These are phyloP conservation scores for Colletotrichum graminicola DNA, from an alignment of 2,329 filamentous ascomycete genomes.

Conservation along the genomic window DNA sequence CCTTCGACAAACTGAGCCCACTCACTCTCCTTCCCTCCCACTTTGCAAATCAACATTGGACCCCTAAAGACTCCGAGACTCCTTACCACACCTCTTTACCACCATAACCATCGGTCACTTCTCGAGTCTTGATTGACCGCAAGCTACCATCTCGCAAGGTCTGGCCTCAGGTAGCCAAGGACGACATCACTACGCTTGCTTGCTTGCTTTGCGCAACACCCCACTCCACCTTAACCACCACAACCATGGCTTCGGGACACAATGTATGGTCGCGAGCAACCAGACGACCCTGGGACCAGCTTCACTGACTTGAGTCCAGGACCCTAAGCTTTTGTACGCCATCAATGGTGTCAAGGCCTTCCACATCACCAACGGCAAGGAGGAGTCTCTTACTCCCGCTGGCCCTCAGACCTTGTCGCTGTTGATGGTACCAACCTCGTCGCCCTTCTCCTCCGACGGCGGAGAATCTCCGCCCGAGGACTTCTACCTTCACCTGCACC, in stretches of 20 bases:
- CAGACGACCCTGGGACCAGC: neutral
- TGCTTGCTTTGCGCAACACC: conserved; percentile 17
- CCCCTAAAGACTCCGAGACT: neutral
- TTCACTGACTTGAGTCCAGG: conserved; percentile 52
- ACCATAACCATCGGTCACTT: neutral
- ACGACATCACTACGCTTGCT: neutral
- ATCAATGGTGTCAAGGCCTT: conserved; percentile 91
- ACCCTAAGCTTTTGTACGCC: conserved; percentile 76
- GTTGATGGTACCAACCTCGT: conserved; percentile 94
- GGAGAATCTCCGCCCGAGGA: conserved; percentile 86
- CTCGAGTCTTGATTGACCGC: neutral
- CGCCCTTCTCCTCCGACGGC: conserved; percentile 72
- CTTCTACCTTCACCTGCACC: conserved; percentile 95
- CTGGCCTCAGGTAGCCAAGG: conserved; percentile 22
- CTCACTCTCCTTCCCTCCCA: neutral
- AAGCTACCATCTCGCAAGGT: neutral
- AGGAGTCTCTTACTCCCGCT: conserved; percentile 83
- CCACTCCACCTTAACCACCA: neutral
- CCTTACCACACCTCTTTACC: neutral
- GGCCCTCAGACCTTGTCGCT: conserved; percentile 93
- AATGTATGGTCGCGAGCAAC: conserved; percentile 52
- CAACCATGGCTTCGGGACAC: conserved; percentile 59
- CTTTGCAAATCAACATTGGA: neutral
- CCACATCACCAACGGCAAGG: conserved; percentile 89
- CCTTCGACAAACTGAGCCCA: neutral